Conservation (phyloP, 768 basidiomycete species). For the Butyriboletus loyo region DNA sequence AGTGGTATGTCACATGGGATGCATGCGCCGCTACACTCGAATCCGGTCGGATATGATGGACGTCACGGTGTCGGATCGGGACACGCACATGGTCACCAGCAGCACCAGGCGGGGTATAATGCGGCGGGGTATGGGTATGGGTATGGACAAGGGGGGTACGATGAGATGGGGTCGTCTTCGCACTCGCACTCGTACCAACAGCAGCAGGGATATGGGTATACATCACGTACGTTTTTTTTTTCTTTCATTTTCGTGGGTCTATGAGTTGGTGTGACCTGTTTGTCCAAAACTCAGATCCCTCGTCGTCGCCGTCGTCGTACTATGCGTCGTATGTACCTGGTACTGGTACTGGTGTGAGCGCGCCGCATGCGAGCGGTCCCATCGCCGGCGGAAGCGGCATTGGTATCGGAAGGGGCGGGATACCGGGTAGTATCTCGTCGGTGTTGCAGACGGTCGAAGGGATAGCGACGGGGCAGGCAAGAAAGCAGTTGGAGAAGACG, state of each 20-base stretch:
- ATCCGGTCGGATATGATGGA: not conserved
- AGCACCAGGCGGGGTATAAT: not conserved
- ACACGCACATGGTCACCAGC: not conserved
- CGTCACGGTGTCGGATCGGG: not conserved
- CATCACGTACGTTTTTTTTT: constrained; percentile 35
- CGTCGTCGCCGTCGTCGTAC: constrained; percentile 1
- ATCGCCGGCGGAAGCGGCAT: not conserved
- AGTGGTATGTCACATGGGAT: not conserved
- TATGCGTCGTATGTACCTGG: constrained; percentile 10
- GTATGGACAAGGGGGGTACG: not conserved
- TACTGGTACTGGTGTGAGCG: not conserved
- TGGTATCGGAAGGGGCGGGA: not conserved
- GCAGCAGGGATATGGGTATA: constrained; percentile 9
- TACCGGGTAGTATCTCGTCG: constrained; percentile 23
- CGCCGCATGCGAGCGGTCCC: not conserved
- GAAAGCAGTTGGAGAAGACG: constrained; percentile 46
- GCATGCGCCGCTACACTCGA: constrained; percentile 5
- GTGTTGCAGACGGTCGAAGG: constrained; percentile 54
- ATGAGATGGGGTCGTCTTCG: not conserved
- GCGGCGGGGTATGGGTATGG: not conserved
- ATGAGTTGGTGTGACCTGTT: not conserved
- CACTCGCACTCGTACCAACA: not conserved
- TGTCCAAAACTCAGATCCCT: not conserved
- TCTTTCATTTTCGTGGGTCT: not conserved
- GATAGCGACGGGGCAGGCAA: constrained; percentile 50